These are phyloP conservation scores for Fusarium sp. DNA, from an alignment of 2,329 filamentous ascomycete species.

Conservation along the genomic window DNA sequence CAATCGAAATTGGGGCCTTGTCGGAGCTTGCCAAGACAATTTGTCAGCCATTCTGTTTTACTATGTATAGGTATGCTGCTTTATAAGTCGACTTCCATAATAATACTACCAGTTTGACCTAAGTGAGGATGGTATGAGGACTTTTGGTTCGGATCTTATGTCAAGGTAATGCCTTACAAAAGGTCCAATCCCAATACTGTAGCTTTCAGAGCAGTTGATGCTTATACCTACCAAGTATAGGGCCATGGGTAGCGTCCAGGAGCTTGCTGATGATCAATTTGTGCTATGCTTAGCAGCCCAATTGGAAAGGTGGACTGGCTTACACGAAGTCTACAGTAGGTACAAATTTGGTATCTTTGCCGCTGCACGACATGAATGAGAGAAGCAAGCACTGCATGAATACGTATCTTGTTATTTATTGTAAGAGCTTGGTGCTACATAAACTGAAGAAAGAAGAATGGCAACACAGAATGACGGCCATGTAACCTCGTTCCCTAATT, in stretches of 20 bases:
- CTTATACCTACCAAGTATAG: too few relatives aligned
- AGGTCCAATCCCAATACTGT: not conserved
- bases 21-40: slow-evolving; percentile 21
- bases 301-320: not conserved
- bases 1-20: slow-evolving; percentile 23
- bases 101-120: too few relatives aligned
- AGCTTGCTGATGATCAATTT: not conserved
- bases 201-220: not conserved
- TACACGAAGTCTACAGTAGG: not conserved
- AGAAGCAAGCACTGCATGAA: not conserved
- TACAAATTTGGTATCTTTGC: not conserved
- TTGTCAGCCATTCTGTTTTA: slow-evolving; percentile 24
- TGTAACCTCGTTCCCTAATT: not conserved
- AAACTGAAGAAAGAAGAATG: not conserved
- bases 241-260: too few relatives aligned
- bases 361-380: not conserved
- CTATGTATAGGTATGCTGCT: too few relatives aligned
- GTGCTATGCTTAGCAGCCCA: not conserved
- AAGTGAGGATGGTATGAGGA: too few relatives aligned
- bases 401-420: not conserved
- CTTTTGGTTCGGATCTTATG: too few relatives aligned
- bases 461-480: not conserved
- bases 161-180: not conserved
- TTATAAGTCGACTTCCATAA: too few relatives aligned
- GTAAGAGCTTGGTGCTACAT: not conserved